Evolutionary conservation across 2,329 filamentous ascomycete genomes (phyloP).

Genomic region (Alternaria gansuensis): DNA sequence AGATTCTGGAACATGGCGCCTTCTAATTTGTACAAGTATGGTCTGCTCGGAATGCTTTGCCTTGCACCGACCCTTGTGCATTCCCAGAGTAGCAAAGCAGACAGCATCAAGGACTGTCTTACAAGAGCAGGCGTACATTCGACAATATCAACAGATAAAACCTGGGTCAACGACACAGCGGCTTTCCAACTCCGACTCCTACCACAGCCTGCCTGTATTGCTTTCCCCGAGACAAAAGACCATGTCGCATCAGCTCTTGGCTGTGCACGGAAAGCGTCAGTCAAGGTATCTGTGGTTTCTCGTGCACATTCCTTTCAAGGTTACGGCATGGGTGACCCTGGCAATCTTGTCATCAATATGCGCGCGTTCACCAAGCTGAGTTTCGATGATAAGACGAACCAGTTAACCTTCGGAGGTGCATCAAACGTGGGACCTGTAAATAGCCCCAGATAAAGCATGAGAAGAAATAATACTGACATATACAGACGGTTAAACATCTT

Average conservation of each 20-base stretch:
- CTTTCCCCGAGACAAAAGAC: constrained; percentile 19
- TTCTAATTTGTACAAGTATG: neutral
- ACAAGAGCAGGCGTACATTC: constrained; percentile 12
- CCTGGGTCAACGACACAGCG: constrained; percentile 25
- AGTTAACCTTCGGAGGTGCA: constrained; percentile 24
- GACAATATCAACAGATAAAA: constrained; percentile 15
- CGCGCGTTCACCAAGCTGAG: constrained; percentile 19
- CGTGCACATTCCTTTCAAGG: constrained; percentile 28
- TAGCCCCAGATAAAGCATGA: neutral
- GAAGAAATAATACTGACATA: neutral
- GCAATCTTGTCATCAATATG: constrained; percentile 25
- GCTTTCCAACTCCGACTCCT: constrained; percentile 22
- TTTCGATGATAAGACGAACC: constrained; percentile 23
- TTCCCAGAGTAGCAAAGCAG: constrained; percentile 15
- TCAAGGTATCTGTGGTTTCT: constrained; percentile 21
- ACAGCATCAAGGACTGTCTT: constrained; percentile 17
- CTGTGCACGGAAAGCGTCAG: constrained; percentile 24
- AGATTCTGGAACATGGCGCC: neutral
- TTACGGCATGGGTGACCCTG: constrained; percentile 20
- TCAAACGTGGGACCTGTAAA: constrained; percentile 19
- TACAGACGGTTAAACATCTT: constrained; percentile 13
- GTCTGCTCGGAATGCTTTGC: neutral
- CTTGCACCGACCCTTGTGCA: constrained; percentile 8
- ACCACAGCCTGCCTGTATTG: constrained; percentile 19
- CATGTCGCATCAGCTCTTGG: constrained; percentile 19